Conservation (phyloP, 345 rosid genomes). For the Erucastrum elatum region DNA sequence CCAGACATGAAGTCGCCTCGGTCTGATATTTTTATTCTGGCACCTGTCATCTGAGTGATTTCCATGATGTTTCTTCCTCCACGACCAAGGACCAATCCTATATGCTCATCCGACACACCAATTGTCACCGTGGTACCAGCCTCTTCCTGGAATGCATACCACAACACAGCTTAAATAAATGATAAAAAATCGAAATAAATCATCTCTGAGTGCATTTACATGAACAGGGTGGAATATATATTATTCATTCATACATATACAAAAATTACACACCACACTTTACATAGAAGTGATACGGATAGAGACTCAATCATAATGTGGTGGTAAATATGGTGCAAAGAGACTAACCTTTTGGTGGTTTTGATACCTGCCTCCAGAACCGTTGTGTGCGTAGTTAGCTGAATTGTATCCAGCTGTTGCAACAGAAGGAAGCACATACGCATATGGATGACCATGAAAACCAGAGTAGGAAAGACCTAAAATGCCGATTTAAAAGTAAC, state of each 20-base stretch:
- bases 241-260: not conserved
- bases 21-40: constrained; percentile 91
- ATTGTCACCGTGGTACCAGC: constrained; percentile 65
- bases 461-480: constrained; percentile 68
- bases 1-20: constrained; percentile 95
- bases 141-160: constrained; percentile 65
- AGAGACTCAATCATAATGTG: not conserved
- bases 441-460: constrained; percentile 73
- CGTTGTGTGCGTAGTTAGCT: constrained; percentile 67
- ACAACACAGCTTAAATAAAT: constrained; percentile 9
- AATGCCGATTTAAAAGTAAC: constrained; percentile 54
- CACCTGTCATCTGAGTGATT: constrained; percentile 93
- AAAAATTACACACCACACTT: not conserved
- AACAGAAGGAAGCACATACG: constrained; percentile 68
- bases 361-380: constrained; percentile 73
- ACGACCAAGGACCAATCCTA: constrained; percentile 94
- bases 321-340: constrained; percentile 28
- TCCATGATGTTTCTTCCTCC: constrained; percentile 97
- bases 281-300: not conserved
- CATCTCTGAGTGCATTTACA: not conserved
- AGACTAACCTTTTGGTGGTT: constrained; percentile 67
- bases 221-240: not conserved
- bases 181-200: not conserved
- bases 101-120: constrained; percentile 89
- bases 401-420: constrained; percentile 73